These are phyloP conservation scores for Leccinum truebloodii DNA, from an alignment of 768 basidiomycete genomes.

Conservation along the genomic window DNA sequence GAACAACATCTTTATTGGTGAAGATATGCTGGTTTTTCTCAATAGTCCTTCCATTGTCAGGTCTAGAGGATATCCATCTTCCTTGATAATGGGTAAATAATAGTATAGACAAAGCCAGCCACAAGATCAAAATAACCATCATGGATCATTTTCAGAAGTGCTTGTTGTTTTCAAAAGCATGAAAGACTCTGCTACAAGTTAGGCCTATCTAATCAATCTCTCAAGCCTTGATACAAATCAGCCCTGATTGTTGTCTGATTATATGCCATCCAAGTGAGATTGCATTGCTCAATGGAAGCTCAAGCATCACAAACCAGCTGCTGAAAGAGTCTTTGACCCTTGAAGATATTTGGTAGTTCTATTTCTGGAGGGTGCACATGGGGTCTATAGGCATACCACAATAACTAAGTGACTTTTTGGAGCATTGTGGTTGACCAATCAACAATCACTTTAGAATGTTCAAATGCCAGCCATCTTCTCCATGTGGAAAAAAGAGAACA, in stretches of 20 bases:
- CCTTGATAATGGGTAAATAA: neutral
- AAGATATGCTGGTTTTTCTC: neutral
- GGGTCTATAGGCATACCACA: neutral
- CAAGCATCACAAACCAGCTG: neutral
- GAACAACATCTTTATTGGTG: no score
- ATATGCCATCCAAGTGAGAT: neutral
- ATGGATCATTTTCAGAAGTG: no score
- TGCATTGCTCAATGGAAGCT: neutral
- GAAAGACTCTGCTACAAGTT: no score
- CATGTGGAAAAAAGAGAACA: neutral
- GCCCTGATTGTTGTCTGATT: neutral
- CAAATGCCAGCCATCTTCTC: neutral
- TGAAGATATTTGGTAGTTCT: neutral
- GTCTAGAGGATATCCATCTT: neutral
- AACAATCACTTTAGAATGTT: neutral
- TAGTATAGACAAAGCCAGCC: no score
- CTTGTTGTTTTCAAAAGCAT: no score
- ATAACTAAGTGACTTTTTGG: neutral
- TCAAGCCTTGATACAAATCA: neutral
- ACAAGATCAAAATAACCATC: no score
- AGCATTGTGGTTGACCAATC: neutral
- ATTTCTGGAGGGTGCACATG: neutral
- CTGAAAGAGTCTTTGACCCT: neutral
- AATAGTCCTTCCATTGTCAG: neutral
- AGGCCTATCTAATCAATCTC: neutral